Base-by-base conservation (phyloP, 1,284 basidiomycete genomes). In the Moesziomyces antarcticus region DNA sequence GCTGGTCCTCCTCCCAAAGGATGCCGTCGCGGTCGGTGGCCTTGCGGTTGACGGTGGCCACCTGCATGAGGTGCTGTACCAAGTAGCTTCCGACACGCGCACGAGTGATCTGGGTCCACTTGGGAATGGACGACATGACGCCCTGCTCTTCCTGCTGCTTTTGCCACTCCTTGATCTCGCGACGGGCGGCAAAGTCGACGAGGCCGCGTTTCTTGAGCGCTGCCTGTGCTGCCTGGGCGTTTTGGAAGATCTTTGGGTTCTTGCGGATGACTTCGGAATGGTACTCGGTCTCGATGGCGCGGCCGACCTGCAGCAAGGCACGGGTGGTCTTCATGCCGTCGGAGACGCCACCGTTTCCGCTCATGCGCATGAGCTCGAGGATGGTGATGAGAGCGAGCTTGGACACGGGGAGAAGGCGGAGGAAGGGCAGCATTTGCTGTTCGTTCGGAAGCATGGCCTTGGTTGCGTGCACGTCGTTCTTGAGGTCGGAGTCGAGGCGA, bases 261-360 rank as follows among this genome's bases (percentile, higher is more conserved):
- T 68, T 77, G 60, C 70, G 74, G 21, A 78, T 56, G 33, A 78
- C 57, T 3, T 78, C 64, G 4, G 74, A 70, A 45, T 77, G 69
- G 53, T 81, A 73, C 58, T 93, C 89, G 10, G 92, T 90, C 86
- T 98, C 95, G 43, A 97, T 89, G 0, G 92, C 92, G 68, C 88
- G 90, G 0, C 95, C 96, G 27, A 98, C 89, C 0, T 88, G 85
- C n/a, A 97, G 85, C 57, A 97, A 87, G 0, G 92, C 93, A 1
- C 93, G 88, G 1, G 94, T 89, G 0, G 93, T 92, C 86, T 97
- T 97, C 91, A 97, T 93, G 1, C 95, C 96, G 56, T 92, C 90
- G 0, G 87, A 82, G 9, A 94, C 88, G 27, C 92, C 92, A 20
- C 92, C 91, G 1, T 89, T 88, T 6, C 92, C 91, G 46, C 91